Evolutionary conservation across 78 protist species (phyloP).

Genomic region (Tieghemostelium lacteum): DNA sequence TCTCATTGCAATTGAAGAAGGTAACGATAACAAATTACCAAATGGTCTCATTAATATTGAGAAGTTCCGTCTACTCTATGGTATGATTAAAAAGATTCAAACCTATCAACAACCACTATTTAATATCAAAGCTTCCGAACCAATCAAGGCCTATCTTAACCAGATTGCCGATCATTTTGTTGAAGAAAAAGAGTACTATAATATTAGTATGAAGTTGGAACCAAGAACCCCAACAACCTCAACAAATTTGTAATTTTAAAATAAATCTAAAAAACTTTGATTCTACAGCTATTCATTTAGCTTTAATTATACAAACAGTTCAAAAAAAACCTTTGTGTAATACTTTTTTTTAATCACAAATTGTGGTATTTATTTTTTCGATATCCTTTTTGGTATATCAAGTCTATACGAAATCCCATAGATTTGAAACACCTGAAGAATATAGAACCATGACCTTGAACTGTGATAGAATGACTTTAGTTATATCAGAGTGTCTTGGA

Average conservation of each 20-base stretch:
- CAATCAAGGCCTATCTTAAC: slow-evolving; percentile 26
- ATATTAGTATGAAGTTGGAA: slow-evolving; percentile 25
- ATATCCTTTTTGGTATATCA: too few relatives aligned
- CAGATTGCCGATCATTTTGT: slow-evolving; percentile 14
- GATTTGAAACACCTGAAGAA: slow-evolving; percentile 33
- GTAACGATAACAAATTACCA: slow-evolving; percentile 33
- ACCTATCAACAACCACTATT: slow-evolving; percentile 57
- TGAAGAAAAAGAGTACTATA: slow-evolving; percentile 53
- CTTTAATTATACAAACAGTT: too few relatives aligned
- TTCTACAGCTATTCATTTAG: too few relatives aligned
- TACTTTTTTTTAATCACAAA: too few relatives aligned
- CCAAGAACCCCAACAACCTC: too few relatives aligned
- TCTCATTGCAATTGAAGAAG: slow-evolving; percentile 73
- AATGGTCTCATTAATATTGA: slow-evolving; percentile 44
- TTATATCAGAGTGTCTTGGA: slow-evolving; percentile 25
- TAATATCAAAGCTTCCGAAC: slow-evolving; percentile 8
- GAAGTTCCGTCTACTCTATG: slow-evolving; percentile 64
- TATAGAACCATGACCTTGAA: slow-evolving; percentile 41
- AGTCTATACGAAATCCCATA: slow-evolving; percentile 55
- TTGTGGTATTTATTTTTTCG: too few relatives aligned
- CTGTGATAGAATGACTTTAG: slow-evolving; percentile 19
- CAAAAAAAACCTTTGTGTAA: too few relatives aligned
- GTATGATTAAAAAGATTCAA: slow-evolving; percentile 48
- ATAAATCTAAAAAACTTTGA: too few relatives aligned
- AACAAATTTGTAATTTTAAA: too few relatives aligned